A percentile compares a stretch with the other conserved stretches of the same genome.
These are phyloP conservation scores for Phaeolepiota aurea DNA, from an alignment of 768 basidiomycete species.

Conservation along the genomic window DNA sequence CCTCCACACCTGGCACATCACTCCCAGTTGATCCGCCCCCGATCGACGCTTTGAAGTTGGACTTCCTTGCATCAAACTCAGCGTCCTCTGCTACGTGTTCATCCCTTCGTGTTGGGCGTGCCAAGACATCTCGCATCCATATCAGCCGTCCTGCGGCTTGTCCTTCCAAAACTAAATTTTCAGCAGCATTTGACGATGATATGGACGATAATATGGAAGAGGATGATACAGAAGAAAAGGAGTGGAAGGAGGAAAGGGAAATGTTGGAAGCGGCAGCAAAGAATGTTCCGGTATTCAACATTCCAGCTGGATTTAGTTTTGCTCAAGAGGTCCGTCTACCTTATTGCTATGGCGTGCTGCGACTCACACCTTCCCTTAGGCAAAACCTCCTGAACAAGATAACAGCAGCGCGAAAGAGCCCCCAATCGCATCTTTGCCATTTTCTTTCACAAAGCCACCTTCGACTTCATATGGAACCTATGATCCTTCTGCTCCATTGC, in stretches of 20 bases:
- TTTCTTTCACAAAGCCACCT: constrained; percentile 43
- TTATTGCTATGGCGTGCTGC: neutral
- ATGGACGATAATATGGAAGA: constrained; percentile 38
- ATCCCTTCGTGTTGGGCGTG: constrained; percentile 60
- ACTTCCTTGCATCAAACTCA: constrained; percentile 23
- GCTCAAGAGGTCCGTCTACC: constrained; percentile 34
- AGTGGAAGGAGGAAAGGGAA: constrained; percentile 33
- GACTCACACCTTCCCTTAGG: constrained; percentile 14
- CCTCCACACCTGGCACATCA: constrained; percentile 7
- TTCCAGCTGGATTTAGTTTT: constrained; percentile 61
- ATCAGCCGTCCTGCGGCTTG: constrained; percentile 43
- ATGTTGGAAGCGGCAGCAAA: constrained; percentile 47
- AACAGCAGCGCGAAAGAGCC: constrained; percentile 47
- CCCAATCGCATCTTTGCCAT: constrained; percentile 57
- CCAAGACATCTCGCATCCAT: constrained; percentile 48
- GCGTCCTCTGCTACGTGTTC: constrained; percentile 26
- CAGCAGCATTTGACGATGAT: constrained; percentile 52
- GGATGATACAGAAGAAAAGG: constrained; percentile 24
- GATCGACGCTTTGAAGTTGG: constrained; percentile 11
- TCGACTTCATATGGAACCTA: neutral
- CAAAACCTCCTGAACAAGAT: constrained; percentile 28
- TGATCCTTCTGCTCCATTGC: neutral
- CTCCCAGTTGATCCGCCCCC: constrained; percentile 14
- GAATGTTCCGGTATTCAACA: constrained; percentile 47
- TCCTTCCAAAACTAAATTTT: constrained; percentile 48